phyloP scores from a whole-genome alignment of 2,329 filamentous ascomycete species.

The Elsinoe batatas region DNA sequence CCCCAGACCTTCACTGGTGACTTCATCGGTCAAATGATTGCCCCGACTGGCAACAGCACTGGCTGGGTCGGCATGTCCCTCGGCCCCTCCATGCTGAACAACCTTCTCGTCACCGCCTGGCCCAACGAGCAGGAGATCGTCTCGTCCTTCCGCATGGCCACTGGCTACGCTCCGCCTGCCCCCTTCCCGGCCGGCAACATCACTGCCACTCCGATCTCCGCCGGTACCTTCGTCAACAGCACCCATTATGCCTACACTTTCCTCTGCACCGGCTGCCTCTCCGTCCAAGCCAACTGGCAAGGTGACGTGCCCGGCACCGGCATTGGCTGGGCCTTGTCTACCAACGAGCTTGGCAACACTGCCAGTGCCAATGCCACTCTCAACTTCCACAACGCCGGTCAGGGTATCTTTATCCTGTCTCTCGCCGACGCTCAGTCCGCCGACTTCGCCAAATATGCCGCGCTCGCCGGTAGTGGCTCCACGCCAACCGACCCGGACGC shows the following conservation, averaged over 20 bases:
- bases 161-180: constrained; percentile 39
- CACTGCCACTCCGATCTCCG: constrained; percentile 37
- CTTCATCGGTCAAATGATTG: constrained; percentile 47
- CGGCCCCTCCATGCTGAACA: constrained; percentile 38
- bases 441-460: not conserved
- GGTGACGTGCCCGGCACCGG: constrained; percentile 13
- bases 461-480: not conserved
- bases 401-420: constrained; percentile 10
- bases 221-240: constrained; percentile 43
- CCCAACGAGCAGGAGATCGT: constrained; percentile 38
- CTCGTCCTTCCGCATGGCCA: constrained; percentile 36
- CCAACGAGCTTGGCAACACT: constrained; percentile 7
- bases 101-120: constrained; percentile 43
- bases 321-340: constrained; percentile 16
- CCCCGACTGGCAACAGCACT: constrained; percentile 32
- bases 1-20: constrained; percentile 41
- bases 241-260: constrained; percentile 47
- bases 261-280: constrained; percentile 35
- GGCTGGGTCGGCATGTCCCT: constrained; percentile 44
- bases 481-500: not conserved
- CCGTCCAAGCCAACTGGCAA: constrained; percentile 13
- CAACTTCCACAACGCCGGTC: constrained; percentile 10
- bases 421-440: constrained; percentile 3
- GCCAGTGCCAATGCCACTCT: constrained; percentile 7
- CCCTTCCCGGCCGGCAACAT: constrained; percentile 35